Evolutionary conservation across 331 rosid genomes (phyloP).

Genomic region (Rhamnella rubrinervis): DNA sequence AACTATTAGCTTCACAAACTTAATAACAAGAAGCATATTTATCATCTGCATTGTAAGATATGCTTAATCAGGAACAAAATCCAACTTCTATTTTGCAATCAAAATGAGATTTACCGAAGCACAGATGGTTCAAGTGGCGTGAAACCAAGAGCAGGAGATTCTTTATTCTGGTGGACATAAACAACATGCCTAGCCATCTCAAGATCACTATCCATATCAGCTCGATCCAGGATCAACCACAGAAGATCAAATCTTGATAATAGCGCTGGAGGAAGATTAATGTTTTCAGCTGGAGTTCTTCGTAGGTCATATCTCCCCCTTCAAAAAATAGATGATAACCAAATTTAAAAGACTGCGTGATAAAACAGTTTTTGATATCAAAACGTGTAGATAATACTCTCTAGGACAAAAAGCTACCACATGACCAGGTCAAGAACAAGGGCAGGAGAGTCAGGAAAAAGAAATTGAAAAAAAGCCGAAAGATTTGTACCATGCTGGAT

Average conservation of each 20-base stretch:
- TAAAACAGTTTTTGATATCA: background rate
- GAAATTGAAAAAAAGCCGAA: background rate
- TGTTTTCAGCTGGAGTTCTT: slow-evolving; percentile 97
- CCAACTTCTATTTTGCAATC: background rate
- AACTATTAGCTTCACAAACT: background rate
- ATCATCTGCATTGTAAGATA: background rate
- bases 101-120: slow-evolving; percentile 63
- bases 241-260: slow-evolving; percentile 93
- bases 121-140: slow-evolving; percentile 94
- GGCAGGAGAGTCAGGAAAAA: background rate
- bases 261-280: slow-evolving; percentile 94
- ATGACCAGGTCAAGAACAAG: slow-evolving; percentile 7
- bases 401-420: slow-evolving; percentile 6
- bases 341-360: slow-evolving; percentile 28
- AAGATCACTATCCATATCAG: slow-evolving; percentile 94
- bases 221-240: slow-evolving; percentile 98
- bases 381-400: slow-evolving; percentile 11
- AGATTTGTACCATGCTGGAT: slow-evolving; percentile 82
- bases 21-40: background rate
- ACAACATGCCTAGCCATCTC: slow-evolving; percentile 98
- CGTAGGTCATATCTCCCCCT: slow-evolving; percentile 99
- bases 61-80: slow-evolving; percentile 3
- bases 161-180: slow-evolving; percentile 86
- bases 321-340: slow-evolving; percentile 26
- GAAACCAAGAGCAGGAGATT: slow-evolving; percentile 91